phyloP scores from a whole-genome alignment of 257 asterid genomes.

The Sherardia arvensis region DNA sequence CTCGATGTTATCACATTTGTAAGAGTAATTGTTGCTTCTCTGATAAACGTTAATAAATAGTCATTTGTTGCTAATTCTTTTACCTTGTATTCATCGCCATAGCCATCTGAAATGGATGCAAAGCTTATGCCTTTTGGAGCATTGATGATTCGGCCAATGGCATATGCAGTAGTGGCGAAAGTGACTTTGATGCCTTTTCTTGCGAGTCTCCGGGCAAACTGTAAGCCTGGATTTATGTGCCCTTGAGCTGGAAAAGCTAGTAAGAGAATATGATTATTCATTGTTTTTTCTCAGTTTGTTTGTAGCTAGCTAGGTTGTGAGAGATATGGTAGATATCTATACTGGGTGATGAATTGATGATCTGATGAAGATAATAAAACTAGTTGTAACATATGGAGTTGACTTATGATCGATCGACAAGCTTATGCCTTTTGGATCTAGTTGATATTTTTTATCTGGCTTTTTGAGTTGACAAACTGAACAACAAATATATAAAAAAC shows the following conservation, averaged over 20 bases:
- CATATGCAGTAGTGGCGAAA: slow-evolving; percentile 18
- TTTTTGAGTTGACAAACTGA: too few species aligned
- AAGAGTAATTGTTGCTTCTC: slow-evolving; percentile 11
- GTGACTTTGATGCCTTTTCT: slow-evolving; percentile 19
- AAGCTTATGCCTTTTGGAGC: slow-evolving; percentile 14
- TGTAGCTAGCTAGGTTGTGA: too few species aligned
- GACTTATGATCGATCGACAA: too few species aligned
- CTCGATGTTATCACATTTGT: slow-evolving; percentile 11
- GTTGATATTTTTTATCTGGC: too few species aligned
- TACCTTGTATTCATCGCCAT: not conserved
- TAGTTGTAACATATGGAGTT: too few species aligned
- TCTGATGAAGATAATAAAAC: not conserved
- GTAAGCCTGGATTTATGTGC: slow-evolving; percentile 20
- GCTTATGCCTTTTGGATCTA: too few species aligned
- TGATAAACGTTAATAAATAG: slow-evolving; percentile 3
- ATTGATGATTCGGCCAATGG: slow-evolving; percentile 16
- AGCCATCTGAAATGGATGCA: slow-evolving; percentile 26
- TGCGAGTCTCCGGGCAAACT: slow-evolving; percentile 11
- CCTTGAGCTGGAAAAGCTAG: slow-evolving; percentile 14
- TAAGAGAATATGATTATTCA: slow-evolving; percentile 11
- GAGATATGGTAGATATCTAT: too few species aligned
- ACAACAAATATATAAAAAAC: too few species aligned
- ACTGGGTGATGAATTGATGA: too few species aligned
- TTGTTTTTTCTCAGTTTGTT: not conserved
- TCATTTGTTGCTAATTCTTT: not conserved